These are phyloP conservation scores for Henningerozyma blattae DNA, from an alignment of 805 yeast species.

Conservation along the genomic window DNA sequence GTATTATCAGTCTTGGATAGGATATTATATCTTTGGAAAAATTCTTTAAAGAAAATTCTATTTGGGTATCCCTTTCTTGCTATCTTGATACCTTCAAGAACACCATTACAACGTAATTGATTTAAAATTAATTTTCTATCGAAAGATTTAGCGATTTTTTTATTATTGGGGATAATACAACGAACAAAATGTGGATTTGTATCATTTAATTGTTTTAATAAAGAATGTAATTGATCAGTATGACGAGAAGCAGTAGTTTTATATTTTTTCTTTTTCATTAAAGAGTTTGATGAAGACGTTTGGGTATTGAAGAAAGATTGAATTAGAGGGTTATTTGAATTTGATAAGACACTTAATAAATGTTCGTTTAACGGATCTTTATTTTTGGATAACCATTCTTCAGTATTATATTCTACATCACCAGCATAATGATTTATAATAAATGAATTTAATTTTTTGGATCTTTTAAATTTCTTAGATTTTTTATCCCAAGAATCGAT, in stretches of 20 bases:
- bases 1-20: conserved; percentile 38
- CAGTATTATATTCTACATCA: conserved; percentile 83
- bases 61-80: conserved; percentile 97
- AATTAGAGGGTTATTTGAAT: conserved; percentile 47
- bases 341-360: conserved; percentile 45
- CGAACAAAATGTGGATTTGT: conserved; percentile 97
- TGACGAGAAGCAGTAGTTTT: conserved; percentile 78
- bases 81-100: conserved; percentile 91
- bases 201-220: conserved; percentile 59
- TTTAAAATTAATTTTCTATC: conserved; percentile 70
- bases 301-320: conserved; percentile 37
- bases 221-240: conserved; percentile 63
- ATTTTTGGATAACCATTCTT: conserved; percentile 89
- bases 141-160: conserved; percentile 57
- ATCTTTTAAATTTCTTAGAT: conserved; percentile 52
- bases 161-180: conserved; percentile 83
- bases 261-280: conserved; percentile 16
- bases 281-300: conserved; percentile 15
- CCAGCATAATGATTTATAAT: conserved; percentile 91
- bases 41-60: conserved; percentile 72
- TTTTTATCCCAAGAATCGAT: conserved; percentile 47
- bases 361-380: conserved; percentile 84
- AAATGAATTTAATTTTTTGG: conserved; percentile 67
- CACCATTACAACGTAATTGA: conserved; percentile 94
- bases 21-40: conserved; percentile 64